Base-by-base conservation (phyloP, 108 stramenopile genomes). In the Pseudonitzschia delicatissima region DNA sequence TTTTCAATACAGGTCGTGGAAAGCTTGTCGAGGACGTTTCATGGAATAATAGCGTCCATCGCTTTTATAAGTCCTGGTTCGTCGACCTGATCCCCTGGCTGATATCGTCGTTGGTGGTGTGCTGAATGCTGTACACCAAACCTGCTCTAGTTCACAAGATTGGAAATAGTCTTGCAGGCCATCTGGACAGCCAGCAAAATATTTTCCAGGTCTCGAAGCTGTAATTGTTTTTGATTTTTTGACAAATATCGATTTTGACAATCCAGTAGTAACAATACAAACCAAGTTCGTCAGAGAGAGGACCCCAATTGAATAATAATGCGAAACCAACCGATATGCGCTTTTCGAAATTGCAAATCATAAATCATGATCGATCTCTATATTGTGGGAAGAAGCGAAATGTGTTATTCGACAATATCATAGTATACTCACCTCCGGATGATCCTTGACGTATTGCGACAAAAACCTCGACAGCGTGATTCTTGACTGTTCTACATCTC, bases 11-110 rank as follows among this genome's bases (percentile, higher is more conserved):
- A 17, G n/a, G 87, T 94, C 67, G 97, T 96, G 26, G 95, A 92
- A 27, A 99, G 75, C 58, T 94, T 78, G 78, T 99, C 98, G 11
- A 99, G 86, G n/a, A 63, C 98, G 96, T 87, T 98, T 98, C 86
- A 96, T 94, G 51, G 82, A 82, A 68, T 97, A 94, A 26, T 84
- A 94, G 6, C 95, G 80, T 26, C 90, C 83, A 80, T 96, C 95
- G 45, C 45, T 55, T 31, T 53, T 55, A 52, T 64, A 26, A 59
- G 20, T n/a, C n/a, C 37, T 11, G 28, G 47, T 21, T 48, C 47
- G 47, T 48, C 23, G 9, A 23, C 23, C n/a, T 9, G 31, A 31
- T 0, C 53, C 53, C 11, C 32, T 33, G 70, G 25, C 35, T 57
- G 51, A 39, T 33, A 33, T 53, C 66, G 35, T 69, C 35, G 47